A percentile compares a stretch with the other conserved stretches of the same genome.
phyloP scores from a whole-genome alignment of 2,329 filamentous ascomycete genomes.

The Exophiala viscosa region DNA sequence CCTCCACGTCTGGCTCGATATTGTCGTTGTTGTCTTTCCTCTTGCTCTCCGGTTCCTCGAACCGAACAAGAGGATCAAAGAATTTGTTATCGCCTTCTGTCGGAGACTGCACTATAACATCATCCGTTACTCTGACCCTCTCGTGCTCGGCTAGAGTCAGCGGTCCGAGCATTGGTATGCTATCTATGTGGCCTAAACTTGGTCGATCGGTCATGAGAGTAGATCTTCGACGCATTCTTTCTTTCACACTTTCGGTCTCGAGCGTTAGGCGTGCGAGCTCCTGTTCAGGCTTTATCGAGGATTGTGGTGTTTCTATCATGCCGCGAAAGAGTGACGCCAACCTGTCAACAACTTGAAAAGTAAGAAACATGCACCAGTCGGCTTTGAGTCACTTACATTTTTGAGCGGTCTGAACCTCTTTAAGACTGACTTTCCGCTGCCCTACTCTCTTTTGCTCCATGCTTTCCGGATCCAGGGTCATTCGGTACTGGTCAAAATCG shows the following conservation, averaged over 20 bases:
- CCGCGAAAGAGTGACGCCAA: slow-evolving; percentile 66
- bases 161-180: slow-evolving; percentile 19
- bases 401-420: slow-evolving; percentile 60
- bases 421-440: slow-evolving; percentile 61
- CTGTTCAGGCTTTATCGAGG: slow-evolving; percentile 66
- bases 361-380: slow-evolving; percentile 26
- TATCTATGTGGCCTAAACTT: slow-evolving; percentile 23
- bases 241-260: slow-evolving; percentile 56
- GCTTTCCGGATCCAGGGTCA: slow-evolving; percentile 62
- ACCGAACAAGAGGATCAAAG: slow-evolving; percentile 1
- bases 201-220: slow-evolving; percentile 32
- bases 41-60: slow-evolving; percentile 1
- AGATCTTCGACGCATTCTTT: slow-evolving; percentile 48
- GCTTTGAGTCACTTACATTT: slow-evolving; percentile 60
- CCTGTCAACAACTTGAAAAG: slow-evolving; percentile 64
- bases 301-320: slow-evolving; percentile 61
- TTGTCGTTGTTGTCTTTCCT: background rate
- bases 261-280: slow-evolving; percentile 78
- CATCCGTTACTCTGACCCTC: slow-evolving; percentile 2
- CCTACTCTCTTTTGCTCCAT: slow-evolving; percentile 69
- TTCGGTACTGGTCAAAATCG: slow-evolving; percentile 66
- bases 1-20: slow-evolving; percentile 1
- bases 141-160: slow-evolving; percentile 15
- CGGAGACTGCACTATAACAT: slow-evolving; percentile 15
- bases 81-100: background rate